phyloP scores from a whole-genome alignment of 768 basidiomycete genomes.

The Guyanaporus albipodus region DNA sequence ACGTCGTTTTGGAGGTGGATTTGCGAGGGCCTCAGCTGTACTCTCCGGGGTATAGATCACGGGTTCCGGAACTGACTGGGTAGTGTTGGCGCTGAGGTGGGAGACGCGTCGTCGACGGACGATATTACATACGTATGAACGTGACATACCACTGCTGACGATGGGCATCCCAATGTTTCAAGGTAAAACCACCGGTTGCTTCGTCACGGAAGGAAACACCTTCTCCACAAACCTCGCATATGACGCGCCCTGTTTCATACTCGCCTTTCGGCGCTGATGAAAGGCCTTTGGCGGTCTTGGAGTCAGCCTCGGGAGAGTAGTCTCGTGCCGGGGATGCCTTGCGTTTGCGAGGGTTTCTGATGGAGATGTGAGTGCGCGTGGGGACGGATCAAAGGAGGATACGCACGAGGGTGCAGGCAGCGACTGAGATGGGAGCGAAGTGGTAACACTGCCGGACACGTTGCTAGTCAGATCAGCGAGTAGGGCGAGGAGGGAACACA shows the following conservation, averaged over 20 bases:
- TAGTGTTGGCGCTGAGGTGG: constrained; percentile 27
- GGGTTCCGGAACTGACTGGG: constrained; percentile 32
- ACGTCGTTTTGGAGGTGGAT: constrained; percentile 58
- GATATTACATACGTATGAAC: constrained; percentile 2
- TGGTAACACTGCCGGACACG: constrained; percentile 9
- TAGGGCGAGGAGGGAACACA: constrained; percentile 9
- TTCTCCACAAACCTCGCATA: constrained; percentile 60
- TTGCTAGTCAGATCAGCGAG: constrained; percentile 17
- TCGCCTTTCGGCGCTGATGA: constrained; percentile 39
- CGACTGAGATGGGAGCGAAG: constrained; percentile 14
- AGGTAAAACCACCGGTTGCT: constrained; percentile 55
- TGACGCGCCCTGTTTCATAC: constrained; percentile 62
- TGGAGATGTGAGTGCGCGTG: constrained; percentile 9
- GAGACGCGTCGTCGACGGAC: constrained; percentile 6
- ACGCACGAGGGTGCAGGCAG: constrained; percentile 20
- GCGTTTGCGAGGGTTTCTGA: constrained; percentile 39
- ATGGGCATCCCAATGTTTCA: constrained; percentile 69
- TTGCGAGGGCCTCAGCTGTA: constrained; percentile 39
- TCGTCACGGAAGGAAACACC: constrained; percentile 68
- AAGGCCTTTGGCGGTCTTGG: constrained; percentile 7
- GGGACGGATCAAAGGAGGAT: constrained; percentile 14
- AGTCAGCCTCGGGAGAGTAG: constrained; percentile 14
- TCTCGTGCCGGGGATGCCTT: constrained; percentile 32
- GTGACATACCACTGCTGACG: constrained; percentile 50
- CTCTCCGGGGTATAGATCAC: constrained; percentile 43